phyloP scores from a whole-genome alignment of 768 basidiomycete genomes.

The Boletus subcaerulescens region DNA sequence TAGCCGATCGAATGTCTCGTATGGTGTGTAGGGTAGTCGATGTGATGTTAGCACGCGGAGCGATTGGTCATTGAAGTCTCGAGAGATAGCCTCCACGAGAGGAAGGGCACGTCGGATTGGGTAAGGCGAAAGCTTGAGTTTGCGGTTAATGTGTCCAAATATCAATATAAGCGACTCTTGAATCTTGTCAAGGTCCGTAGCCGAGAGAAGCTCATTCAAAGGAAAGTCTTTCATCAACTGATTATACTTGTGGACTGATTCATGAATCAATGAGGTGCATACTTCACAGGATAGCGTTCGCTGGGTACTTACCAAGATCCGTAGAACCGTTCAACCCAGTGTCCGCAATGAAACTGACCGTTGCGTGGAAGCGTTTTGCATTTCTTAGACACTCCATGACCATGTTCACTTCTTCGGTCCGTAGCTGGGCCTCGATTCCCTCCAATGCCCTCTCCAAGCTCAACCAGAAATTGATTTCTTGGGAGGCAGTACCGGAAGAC shows the following conservation, averaged over 20 bases:
- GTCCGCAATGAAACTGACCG: constrained; percentile 96
- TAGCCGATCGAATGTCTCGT: constrained; percentile 89
- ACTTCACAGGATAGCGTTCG: background rate
- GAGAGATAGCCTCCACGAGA: constrained; percentile 96
- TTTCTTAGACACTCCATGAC: constrained; percentile 93
- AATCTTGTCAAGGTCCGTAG: constrained; percentile 94
- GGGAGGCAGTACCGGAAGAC: constrained; percentile 90
- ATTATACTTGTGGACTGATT: constrained; percentile 92
- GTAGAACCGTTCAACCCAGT: constrained; percentile 94
- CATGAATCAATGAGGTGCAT: background rate
- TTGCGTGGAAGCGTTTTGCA: constrained; percentile 95
- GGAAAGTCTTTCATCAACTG: constrained; percentile 99
- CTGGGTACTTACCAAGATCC: constrained; percentile 61
- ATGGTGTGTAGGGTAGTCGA: constrained; percentile 89
- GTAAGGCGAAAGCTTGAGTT: constrained; percentile 93
- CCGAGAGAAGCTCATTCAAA: constrained; percentile 91
- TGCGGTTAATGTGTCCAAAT: constrained; percentile 93
- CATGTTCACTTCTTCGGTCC: constrained; percentile 89
- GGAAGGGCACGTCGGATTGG: constrained; percentile 95
- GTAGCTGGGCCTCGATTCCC: constrained; percentile 86
- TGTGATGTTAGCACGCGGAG: constrained; percentile 88
- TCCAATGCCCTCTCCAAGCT: constrained; percentile 92
- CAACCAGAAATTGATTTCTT: constrained; percentile 99
- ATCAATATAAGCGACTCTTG: constrained; percentile 85
- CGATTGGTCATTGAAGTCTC: constrained; percentile 95